phyloP scores from a whole-genome alignment of 768 basidiomycete species.

The Podaxis sp. region DNA sequence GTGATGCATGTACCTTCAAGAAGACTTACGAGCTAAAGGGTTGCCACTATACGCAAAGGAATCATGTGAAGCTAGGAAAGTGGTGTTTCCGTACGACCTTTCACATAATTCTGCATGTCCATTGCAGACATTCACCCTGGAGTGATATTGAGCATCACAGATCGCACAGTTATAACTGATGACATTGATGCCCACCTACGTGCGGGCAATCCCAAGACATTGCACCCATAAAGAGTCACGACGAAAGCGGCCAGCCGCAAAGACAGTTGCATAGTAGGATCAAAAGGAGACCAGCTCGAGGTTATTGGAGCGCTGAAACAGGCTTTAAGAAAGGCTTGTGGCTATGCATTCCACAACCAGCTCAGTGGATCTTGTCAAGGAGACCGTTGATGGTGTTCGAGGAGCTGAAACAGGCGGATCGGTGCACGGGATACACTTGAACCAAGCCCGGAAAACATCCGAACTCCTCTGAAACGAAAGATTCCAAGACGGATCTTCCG shows the following conservation, averaged over 20 bases:
- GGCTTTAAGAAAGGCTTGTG: not conserved
- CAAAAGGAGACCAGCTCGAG: constrained; percentile 34
- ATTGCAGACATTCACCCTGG: constrained; percentile 54
- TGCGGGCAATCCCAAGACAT: constrained; percentile 20
- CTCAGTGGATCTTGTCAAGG: not conserved
- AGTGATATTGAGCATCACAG: not conserved
- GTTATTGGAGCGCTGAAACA: not conserved
- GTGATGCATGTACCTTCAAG: not conserved
- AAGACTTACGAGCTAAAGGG: constrained; percentile 43
- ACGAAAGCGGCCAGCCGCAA: constrained; percentile 33
- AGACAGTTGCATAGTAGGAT: constrained; percentile 25
- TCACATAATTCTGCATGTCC: constrained; percentile 62
- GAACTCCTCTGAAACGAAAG: not conserved
- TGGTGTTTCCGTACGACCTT: constrained; percentile 52
- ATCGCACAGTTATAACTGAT: not conserved
- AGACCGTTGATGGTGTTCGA: not conserved
- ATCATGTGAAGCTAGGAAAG: constrained; percentile 52
- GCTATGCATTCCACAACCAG: not conserved
- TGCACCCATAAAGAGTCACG: constrained; percentile 18
- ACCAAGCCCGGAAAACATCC: not conserved
- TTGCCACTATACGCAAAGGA: constrained; percentile 52
- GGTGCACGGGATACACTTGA: not conserved
- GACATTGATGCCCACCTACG: constrained; percentile 22
- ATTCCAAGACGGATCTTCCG: not conserved
- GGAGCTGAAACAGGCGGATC: not conserved